Evolutionary conservation across 2,329 filamentous ascomycete species (phyloP).

Genomic region (Colletotrichum viniferum): DNA sequence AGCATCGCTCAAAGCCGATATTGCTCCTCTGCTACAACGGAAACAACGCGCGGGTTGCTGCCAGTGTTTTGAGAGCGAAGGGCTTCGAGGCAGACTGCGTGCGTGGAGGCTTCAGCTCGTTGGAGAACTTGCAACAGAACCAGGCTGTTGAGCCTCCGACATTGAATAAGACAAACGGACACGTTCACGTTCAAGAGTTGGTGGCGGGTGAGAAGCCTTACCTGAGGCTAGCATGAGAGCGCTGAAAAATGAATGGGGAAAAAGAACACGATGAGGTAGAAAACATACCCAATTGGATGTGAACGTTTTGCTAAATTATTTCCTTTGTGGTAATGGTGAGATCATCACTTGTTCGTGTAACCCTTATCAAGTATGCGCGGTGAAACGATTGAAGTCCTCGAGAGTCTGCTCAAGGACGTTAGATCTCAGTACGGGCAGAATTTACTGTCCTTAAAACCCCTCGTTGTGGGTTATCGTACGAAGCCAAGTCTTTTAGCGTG

Average conservation of each 20-base stretch:
- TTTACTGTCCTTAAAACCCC: neutral
- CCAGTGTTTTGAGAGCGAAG: conserved; percentile 56
- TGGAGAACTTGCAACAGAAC: conserved; percentile 3
- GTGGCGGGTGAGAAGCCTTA: neutral
- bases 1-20: conserved; percentile 35
- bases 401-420: neutral
- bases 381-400: neutral
- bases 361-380: neutral
- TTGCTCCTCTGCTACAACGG: conserved; percentile 59
- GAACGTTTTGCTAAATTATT: neutral
- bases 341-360: neutral
- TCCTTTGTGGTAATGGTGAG: neutral
- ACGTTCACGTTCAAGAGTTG: neutral
- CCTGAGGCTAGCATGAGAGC: neutral
- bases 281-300: neutral
- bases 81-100: conserved; percentile 51
- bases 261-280: neutral
- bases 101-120: conserved; percentile 40
- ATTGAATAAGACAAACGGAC: neutral
- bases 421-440: neutral
- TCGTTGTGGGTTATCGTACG: conserved; percentile 1
- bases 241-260: neutral
- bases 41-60: conserved; percentile 57
- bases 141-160: neutral
- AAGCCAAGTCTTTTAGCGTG: neutral